phyloP scores from a whole-genome alignment of 345 rosid species.

The Sapria himalayana region DNA sequence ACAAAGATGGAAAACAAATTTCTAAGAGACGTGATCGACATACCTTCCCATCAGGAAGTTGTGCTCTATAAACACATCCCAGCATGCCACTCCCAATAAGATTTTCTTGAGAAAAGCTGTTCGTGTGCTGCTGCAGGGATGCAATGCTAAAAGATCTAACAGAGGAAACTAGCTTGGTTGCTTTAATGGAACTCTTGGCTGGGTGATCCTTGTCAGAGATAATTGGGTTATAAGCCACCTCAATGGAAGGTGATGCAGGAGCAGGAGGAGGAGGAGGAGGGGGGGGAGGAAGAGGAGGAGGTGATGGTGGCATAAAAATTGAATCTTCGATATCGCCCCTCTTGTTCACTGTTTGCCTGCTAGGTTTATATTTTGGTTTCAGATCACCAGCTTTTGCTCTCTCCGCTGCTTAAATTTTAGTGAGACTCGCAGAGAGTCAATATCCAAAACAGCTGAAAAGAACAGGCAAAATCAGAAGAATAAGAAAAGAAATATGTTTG shows the following conservation, averaged over 20 bases:
- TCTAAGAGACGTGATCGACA: background rate
- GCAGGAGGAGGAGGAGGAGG: conserved; percentile 36
- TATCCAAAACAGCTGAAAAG: no score
- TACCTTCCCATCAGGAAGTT: conserved; percentile 78
- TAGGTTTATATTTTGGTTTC: no score
- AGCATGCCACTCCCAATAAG: conserved; percentile 81
- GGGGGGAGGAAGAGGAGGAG: conserved; percentile 21
- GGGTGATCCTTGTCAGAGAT: conserved; percentile 26
- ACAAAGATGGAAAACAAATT: background rate
- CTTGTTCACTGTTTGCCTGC: no score
- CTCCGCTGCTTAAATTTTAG: no score
- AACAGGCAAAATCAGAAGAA: conserved; percentile 4
- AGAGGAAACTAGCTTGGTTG: conserved; percentile 20
- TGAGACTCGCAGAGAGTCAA: no score
- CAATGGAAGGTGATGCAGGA: conserved; percentile 28
- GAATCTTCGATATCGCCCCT: no score
- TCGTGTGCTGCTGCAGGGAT: conserved; percentile 82
- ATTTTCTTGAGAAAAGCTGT: conserved; percentile 90
- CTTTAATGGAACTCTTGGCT: conserved; percentile 26
- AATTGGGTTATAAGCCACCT: conserved; percentile 33
- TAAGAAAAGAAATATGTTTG: conserved; percentile 8
- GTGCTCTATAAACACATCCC: conserved; percentile 77
- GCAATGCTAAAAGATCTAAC: conserved; percentile 76
- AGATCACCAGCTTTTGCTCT: no score
- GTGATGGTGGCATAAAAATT: conserved; percentile 15